Percentiles rank a stretch among this genome's conserved stretches.
Evolutionary conservation across 768 basidiomycete genomes (phyloP).

Genomic region (Mycena albidolilacea): DNA sequence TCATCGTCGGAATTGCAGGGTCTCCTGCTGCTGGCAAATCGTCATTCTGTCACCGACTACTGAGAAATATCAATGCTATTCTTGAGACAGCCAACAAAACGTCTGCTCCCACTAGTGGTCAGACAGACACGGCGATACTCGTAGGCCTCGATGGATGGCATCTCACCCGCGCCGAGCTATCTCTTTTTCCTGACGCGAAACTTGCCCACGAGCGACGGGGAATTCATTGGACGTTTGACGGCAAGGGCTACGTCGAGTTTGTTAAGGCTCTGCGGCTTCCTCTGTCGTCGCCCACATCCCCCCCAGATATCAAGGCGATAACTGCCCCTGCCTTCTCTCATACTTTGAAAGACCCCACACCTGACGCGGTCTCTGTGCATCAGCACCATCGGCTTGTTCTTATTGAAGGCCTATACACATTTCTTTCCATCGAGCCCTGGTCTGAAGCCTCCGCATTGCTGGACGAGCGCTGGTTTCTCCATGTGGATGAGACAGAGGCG

Average conservation of each 20-base stretch:
- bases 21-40: constrained; percentile 93
- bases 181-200: constrained; percentile 79
- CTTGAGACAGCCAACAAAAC: constrained; percentile 11
- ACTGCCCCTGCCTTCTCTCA: constrained; percentile 91
- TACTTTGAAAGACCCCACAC: constrained; percentile 86
- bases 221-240: constrained; percentile 94
- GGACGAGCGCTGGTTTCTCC: constrained; percentile 86
- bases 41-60: constrained; percentile 74
- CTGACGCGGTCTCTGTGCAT: constrained; percentile 69
- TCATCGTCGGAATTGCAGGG: constrained; percentile 82
- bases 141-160: constrained; percentile 96
- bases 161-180: constrained; percentile 83
- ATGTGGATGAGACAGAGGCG: constrained; percentile 70
- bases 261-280: constrained; percentile 67
- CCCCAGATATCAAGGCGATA: constrained; percentile 45
- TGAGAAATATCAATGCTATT: constrained; percentile 62
- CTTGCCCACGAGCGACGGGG: constrained; percentile 82
- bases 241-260: constrained; percentile 77
- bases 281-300: constrained; percentile 40
- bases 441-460: constrained; percentile 70
- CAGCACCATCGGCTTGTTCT: constrained; percentile 83
- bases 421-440: constrained; percentile 86
- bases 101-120: background rate
- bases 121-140: constrained; percentile 64
- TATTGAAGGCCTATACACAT: constrained; percentile 92